A percentile compares a stretch with the other conserved stretches of the same genome.
Evolutionary conservation across 805 yeast genomes (phyloP).

Genomic region (Candida ortonii): DNA sequence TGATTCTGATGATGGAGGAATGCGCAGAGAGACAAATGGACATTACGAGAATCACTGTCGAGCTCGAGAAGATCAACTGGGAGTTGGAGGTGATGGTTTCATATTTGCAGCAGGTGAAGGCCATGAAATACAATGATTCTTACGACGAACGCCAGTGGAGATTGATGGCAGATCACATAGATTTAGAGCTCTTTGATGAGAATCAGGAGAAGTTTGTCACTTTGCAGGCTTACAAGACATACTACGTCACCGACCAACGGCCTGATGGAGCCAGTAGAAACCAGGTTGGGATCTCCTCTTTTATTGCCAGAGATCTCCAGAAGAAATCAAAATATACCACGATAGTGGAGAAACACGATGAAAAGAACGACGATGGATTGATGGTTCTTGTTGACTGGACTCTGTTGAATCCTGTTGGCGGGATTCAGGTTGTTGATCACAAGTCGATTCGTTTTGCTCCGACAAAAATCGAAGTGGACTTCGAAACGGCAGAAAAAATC

Average conservation of each 20-base stretch:
- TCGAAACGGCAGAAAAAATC: constrained; percentile 47
- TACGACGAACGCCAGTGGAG: constrained; percentile 52
- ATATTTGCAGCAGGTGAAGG: constrained; percentile 29
- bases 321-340: constrained; percentile 63
- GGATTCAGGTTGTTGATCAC: constrained; percentile 53
- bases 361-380: constrained; percentile 23
- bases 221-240: constrained; percentile 60
- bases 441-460: constrained; percentile 53
- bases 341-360: constrained; percentile 43
- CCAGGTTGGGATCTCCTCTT: constrained; percentile 55
- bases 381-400: constrained; percentile 49
- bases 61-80: constrained; percentile 26
- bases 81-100: constrained; percentile 28
- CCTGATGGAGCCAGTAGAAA: constrained; percentile 70
- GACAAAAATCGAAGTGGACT: constrained; percentile 54
- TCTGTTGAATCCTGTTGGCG: constrained; percentile 60
- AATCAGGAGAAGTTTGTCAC: constrained; percentile 67
- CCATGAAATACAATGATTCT: constrained; percentile 28
- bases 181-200: constrained; percentile 65
- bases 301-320: constrained; percentile 71
- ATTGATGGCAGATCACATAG: constrained; percentile 64
- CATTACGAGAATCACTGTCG: constrained; percentile 22
- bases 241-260: constrained; percentile 58
- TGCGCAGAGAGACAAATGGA: constrained; percentile 7
- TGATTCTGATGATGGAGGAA: constrained; percentile 16